phyloP scores from a whole-genome alignment of 2,329 filamentous ascomycete genomes.

The Sordariomycetes sp. region DNA sequence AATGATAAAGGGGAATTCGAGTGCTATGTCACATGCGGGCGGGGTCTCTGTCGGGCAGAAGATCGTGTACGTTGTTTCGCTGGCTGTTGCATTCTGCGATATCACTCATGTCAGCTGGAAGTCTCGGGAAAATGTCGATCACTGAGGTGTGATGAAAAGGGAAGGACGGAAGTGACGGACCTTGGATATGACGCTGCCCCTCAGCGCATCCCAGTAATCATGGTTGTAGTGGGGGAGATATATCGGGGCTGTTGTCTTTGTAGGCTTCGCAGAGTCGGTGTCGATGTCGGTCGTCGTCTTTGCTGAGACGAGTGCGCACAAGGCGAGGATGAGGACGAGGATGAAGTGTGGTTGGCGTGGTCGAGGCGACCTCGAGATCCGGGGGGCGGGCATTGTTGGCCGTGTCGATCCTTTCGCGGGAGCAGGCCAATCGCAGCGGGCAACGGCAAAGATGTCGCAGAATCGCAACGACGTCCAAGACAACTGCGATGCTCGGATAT shows the following conservation, averaged over 20 bases:
- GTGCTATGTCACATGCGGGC: constrained; percentile 30
- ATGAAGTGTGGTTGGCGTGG: neutral
- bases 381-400: neutral
- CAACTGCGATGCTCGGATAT: neutral
- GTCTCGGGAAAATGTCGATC: neutral
- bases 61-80: constrained; percentile 36
- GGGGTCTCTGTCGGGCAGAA: constrained; percentile 35
- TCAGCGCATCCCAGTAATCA: constrained; percentile 32
- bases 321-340: constrained; percentile 15
- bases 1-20: constrained; percentile 37
- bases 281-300: constrained; percentile 8
- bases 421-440: neutral
- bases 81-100: constrained; percentile 22
- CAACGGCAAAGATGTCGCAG: neutral
- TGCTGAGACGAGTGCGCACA: constrained; percentile 8
- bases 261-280: constrained; percentile 8
- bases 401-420: too few species aligned
- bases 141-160: neutral
- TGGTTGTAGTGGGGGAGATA: constrained; percentile 33
- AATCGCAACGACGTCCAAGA: neutral
- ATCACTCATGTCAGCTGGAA: neutral
- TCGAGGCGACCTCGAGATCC: neutral
- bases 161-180: too few species aligned
- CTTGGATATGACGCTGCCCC: constrained; percentile 34
- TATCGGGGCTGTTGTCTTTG: constrained; percentile 31